phyloP scores from a whole-genome alignment of 257 asterid species.

The Solanum ossicruentum region DNA sequence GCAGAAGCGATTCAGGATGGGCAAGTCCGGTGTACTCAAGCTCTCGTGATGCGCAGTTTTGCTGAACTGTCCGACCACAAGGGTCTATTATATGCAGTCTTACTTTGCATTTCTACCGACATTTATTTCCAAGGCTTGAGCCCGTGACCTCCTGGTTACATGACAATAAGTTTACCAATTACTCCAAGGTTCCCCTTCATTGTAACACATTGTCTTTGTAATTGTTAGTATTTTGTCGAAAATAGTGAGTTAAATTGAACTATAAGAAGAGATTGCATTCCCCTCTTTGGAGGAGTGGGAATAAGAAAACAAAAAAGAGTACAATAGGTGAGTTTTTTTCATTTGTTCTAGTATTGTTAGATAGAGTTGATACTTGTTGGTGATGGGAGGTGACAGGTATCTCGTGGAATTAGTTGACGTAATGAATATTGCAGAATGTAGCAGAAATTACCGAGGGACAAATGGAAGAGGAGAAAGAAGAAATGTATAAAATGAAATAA shows the following conservation, averaged over 20 bases:
- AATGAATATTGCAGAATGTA: neutral
- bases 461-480: no score
- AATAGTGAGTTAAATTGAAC: neutral
- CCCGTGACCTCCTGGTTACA: no score
- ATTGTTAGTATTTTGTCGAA: neutral
- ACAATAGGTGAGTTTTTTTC: neutral
- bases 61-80: no score
- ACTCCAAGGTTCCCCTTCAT: no score
- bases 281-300: no score
- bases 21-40: no score
- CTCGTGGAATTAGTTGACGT: neutral
- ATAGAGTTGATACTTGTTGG: neutral
- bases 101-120: no score
- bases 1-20: neutral
- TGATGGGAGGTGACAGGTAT: neutral
- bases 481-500: no score
- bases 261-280: neutral
- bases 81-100: no score
- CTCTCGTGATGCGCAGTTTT: no score
- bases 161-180: no score
- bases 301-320: neutral
- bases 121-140: no score
- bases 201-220: neutral
- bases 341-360: neutral
- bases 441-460: neutral